A percentile compares a stretch with the other conserved stretches of the same genome.
These are phyloP conservation scores for Rhodotorula sp. DNA, from an alignment of 1,284 basidiomycete genomes.

Conservation along the genomic window DNA sequence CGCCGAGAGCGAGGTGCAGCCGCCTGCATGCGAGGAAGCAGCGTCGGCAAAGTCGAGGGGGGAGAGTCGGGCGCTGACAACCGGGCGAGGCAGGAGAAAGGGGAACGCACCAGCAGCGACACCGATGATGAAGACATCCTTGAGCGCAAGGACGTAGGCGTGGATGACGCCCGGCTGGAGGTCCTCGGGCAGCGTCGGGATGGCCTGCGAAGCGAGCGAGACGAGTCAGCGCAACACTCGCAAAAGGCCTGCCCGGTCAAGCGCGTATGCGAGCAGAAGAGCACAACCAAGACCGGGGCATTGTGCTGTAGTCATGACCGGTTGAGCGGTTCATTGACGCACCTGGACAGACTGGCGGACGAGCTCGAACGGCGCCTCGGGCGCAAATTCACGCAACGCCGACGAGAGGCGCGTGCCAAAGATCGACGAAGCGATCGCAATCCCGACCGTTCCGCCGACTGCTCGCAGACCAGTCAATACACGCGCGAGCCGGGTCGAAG, in stretches of 20 bases:
- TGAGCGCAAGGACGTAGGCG: conserved; percentile 55
- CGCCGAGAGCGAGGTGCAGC: conserved; percentile 49
- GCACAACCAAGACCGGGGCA: conserved; percentile 35
- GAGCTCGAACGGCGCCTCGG: conserved; percentile 39
- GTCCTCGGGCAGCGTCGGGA: conserved; percentile 45
- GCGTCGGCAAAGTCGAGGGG: neutral
- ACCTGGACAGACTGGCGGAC: conserved; percentile 39
- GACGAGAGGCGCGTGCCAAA: conserved; percentile 46
- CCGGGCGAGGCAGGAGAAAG: neutral
- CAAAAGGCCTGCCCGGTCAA: too few relatives aligned
- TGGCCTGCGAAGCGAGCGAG: conserved; percentile 45
- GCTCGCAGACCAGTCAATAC: conserved; percentile 50
- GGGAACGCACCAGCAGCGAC: conserved; percentile 45
- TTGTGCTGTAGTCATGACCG: neutral
- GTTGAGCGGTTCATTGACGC: conserved; percentile 1
- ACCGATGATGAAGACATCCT: conserved; percentile 53
- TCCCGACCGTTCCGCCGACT: conserved; percentile 53
- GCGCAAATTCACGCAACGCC: conserved; percentile 44
- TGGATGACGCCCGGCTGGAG: conserved; percentile 51
- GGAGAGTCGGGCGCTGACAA: too few relatives aligned
- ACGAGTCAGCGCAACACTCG: conserved; percentile 23
- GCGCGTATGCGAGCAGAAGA: conserved; percentile 22
- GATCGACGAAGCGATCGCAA: conserved; percentile 53
- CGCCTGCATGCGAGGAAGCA: conserved; percentile 40
- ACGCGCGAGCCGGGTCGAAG: conserved; percentile 31